Percentiles rank a stretch among this genome's conserved stretches.
phyloP scores from a whole-genome alignment of 306 rosid species.

The Cucumis sativus region Cucumber_9930_V3 NC_026658.2:7383001-7383500 shows the following conservation, averaged over 20 bases:
- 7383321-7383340: neutral
- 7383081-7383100: no score
- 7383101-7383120: no score
- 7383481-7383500: slow-evolving; percentile 80
- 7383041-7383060: no score
- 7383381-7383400: neutral
- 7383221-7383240: neutral
- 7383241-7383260: neutral
- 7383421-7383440: neutral
- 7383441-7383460: slow-evolving; percentile 14
- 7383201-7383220: neutral
- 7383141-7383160: no score
- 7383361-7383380: neutral
- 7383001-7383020: no score
- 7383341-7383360: neutral
- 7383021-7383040: no score
- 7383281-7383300: neutral
- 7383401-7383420: neutral
- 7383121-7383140: no score
- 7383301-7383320: neutral
- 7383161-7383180: no score
- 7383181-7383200: neutral
- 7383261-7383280: neutral
- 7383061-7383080: no score
- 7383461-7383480: slow-evolving; percentile 77